phyloP scores from a whole-genome alignment of 2,329 filamentous ascomycete genomes.

The Setomelanomma holmii region DNA sequence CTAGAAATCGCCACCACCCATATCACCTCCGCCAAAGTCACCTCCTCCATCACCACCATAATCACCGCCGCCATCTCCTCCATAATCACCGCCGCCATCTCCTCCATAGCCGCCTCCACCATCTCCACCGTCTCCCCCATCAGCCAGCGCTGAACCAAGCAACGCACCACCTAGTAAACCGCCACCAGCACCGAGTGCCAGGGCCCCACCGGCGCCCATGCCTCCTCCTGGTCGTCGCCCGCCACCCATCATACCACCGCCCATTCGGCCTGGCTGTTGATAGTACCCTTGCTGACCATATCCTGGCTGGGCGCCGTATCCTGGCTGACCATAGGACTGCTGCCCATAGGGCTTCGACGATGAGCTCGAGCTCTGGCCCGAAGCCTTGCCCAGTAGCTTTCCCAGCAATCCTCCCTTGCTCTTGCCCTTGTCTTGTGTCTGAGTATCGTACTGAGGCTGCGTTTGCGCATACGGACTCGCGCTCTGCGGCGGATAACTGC shows the following conservation, averaged over 20 bases:
- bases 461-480: constrained; percentile 15
- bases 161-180: constrained; percentile 81
- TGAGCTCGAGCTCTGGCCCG: constrained; percentile 40
- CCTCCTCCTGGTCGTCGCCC: constrained; percentile 50
- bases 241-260: constrained; percentile 43
- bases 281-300: constrained; percentile 26
- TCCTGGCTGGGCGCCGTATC: constrained; percentile 24
- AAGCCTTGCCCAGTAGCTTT: constrained; percentile 60
- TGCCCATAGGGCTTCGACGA: constrained; percentile 48
- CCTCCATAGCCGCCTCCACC: constrained; percentile 29
- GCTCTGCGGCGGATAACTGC: constrained; percentile 38
- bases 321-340: constrained; percentile 34
- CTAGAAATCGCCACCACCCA: neutral
- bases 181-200: constrained; percentile 79
- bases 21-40: neutral
- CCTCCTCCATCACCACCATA: constrained; percentile 24
- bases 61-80: constrained; percentile 37
- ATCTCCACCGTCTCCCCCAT: constrained; percentile 40
- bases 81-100: constrained; percentile 33
- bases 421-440: constrained; percentile 43
- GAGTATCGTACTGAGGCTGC: constrained; percentile 13
- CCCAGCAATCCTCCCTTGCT: constrained; percentile 56
- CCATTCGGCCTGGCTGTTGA: constrained; percentile 44
- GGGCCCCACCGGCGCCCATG: constrained; percentile 75
- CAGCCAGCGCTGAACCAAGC: constrained; percentile 69